Evolutionary conservation across 768 basidiomycete genomes (phyloP).

Genomic region (Grammothele lineata): DNA sequence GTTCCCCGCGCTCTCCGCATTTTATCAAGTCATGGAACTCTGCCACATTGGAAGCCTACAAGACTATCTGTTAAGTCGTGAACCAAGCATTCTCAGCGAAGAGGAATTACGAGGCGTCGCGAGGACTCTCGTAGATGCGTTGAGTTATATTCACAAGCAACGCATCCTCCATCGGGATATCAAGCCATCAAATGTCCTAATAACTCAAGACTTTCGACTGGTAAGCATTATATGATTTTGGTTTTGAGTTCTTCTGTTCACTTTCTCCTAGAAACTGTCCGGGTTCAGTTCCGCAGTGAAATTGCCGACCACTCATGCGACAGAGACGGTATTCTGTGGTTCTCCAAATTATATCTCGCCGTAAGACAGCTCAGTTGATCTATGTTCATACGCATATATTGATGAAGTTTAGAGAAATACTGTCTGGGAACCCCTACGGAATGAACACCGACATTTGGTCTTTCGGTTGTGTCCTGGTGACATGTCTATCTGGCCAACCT

Average conservation of each 20-base stretch:
- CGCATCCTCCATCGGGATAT: conserved; percentile 43
- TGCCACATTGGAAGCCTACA: conserved; percentile 34
- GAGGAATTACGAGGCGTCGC: conserved; percentile 34
- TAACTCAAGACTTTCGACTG: conserved; percentile 34
- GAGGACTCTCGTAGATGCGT: conserved; percentile 37
- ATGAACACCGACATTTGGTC: conserved; percentile 45
- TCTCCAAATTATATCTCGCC: conserved; percentile 36
- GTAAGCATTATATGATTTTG: conserved; percentile 30
- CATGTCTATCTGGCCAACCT: conserved; percentile 32
- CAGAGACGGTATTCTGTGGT: conserved; percentile 17
- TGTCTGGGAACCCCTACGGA: conserved; percentile 27
- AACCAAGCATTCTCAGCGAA: conserved; percentile 31
- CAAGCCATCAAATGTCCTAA: conserved; percentile 33
- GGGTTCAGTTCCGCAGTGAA: conserved; percentile 36
- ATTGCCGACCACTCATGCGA: conserved; percentile 22
- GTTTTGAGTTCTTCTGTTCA: not conserved
- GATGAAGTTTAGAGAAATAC: conserved; percentile 34
- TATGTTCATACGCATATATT: not conserved
- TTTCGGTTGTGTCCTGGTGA: conserved; percentile 37
- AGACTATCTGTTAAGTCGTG: not conserved
- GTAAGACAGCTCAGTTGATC: conserved; percentile 28
- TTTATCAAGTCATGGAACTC: conserved; percentile 42
- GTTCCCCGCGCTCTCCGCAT: conserved; percentile 30
- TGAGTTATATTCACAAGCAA: conserved; percentile 40
- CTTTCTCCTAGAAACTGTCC: conserved; percentile 38